These are phyloP conservation scores for Beauveria sp. DNA, from an alignment of 2,329 filamentous ascomycete genomes.

Conservation along the genomic window DNA sequence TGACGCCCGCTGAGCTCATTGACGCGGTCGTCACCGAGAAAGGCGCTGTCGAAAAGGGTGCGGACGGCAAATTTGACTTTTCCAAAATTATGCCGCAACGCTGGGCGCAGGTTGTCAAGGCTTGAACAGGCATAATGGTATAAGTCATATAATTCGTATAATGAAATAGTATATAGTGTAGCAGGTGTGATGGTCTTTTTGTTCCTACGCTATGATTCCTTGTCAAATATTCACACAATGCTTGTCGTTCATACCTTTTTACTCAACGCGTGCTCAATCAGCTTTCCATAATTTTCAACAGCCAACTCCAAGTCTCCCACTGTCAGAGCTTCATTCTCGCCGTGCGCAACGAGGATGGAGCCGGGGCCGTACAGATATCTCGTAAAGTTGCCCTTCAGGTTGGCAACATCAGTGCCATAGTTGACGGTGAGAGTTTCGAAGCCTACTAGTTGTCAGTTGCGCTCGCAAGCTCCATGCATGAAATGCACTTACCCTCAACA, in stretches of 20 bases:
- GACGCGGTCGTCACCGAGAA: constrained; percentile 92
- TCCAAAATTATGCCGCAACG: constrained; percentile 47
- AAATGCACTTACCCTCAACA: constrained; percentile 54
- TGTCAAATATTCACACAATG: neutral
- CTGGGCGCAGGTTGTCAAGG: constrained; percentile 32
- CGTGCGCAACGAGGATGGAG: constrained; percentile 80
- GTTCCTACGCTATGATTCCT: neutral
- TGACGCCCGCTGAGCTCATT: constrained; percentile 81
- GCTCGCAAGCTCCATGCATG: neutral
- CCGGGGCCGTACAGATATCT: constrained; percentile 62
- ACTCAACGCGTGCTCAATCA: constrained; percentile 49
- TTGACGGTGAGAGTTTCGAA: constrained; percentile 82
- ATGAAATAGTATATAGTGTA: constrained; percentile 2
- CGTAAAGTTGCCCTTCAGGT: constrained; percentile 60
- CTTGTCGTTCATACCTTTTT: neutral
- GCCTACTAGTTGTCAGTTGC: constrained; percentile 32
- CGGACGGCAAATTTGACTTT: constrained; percentile 62
- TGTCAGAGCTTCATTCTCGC: constrained; percentile 70
- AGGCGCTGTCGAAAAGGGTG: constrained; percentile 73
- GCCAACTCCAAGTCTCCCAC: constrained; percentile 69
- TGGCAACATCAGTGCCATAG: constrained; percentile 88
- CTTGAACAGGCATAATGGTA: neutral
- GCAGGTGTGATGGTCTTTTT: neutral
- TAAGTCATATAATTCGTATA: neutral
- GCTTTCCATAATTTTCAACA: constrained; percentile 68